Evolutionary conservation across 2,329 filamentous ascomycete species (phyloP), one percentile per base, ranked within the genome.

Genomic region (Pleoardoris graminearum): DNA sequence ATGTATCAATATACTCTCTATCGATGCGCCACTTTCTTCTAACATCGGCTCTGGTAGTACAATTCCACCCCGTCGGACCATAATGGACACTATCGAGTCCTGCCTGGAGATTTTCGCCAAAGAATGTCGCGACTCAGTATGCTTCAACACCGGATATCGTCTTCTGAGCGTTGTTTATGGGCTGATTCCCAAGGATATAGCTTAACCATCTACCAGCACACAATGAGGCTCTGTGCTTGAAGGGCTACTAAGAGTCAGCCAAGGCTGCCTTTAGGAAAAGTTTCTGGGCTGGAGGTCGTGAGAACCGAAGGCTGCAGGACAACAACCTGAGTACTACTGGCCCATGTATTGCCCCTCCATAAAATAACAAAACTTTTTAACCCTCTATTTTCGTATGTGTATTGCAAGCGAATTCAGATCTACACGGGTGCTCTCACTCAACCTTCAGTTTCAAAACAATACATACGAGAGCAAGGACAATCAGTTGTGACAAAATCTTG

Each of bases 31-130:
- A 21, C 32, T 62, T 27, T n/a, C 44, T 29, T 32, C 55, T n/a
- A 42, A 46, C 14, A 3, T 48, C 11, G 22, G 29, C 19, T 21
- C 51, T 16, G 48, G 49, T 29, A 12, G 38, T 25, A 19, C 48
- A 4, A 60, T 56, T 1, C 58, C 50, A 21, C 57, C 59, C 10
- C 51, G 60, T n/a, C 53, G 56, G 25, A 57, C 55, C 1, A 60
- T 60, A 19, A 11, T 63, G 4, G 43, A 57, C n/a, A 59, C 51
- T 11, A 36, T 66, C 8, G 47, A 41, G 21, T 42, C 48, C 3
- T 64, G 59, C 27, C 33, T 61, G 21, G 53, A 61, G 5, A 57
- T 65, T 4, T 53, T 64, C 19, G 48, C 49, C 5, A 57, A 45
- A 37, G 50, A 64, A 16, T 30, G 39, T 30, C 16, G 17, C 12